A percentile compares a stretch with the other conserved stretches of the same genome.
These are phyloP conservation scores for Pyrenochaeta sp. DNA, from an alignment of 2,329 filamentous ascomycete genomes.

Conservation along the genomic window DNA sequence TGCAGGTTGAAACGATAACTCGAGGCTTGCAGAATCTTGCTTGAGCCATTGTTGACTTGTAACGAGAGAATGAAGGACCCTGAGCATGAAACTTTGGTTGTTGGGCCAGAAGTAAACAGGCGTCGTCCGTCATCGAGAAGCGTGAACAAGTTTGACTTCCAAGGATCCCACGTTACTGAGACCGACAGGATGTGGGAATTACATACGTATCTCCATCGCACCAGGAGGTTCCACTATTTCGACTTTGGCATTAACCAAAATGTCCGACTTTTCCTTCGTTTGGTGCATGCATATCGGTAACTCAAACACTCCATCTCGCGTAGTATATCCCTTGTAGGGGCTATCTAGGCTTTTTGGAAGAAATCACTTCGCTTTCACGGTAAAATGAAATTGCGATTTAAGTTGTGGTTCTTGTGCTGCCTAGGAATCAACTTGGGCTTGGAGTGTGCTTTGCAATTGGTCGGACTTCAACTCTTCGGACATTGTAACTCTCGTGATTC, in stretches of 20 bases:
- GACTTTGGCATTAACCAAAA: too few species aligned
- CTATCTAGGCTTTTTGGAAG: background rate
- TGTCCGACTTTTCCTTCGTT: too few species aligned
- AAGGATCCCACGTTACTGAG: too few species aligned
- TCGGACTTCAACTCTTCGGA: conserved; percentile 2
- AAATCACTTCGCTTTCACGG: background rate
- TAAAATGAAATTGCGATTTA: background rate
- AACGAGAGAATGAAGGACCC: background rate
- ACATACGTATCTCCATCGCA: too few species aligned
- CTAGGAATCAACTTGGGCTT: background rate
- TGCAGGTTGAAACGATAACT: conserved; percentile 5
- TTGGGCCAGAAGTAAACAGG: background rate
- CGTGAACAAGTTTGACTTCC: background rate
- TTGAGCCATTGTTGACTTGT: background rate
- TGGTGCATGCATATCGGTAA: too few species aligned
- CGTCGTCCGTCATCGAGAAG: background rate
- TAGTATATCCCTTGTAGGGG: too few species aligned
- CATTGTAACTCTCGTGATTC: too few species aligned
- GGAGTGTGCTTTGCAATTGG: background rate
- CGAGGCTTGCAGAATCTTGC: background rate
- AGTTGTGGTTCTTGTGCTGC: background rate
- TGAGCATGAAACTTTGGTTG: background rate
- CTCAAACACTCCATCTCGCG: too few species aligned
- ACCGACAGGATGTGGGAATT: too few species aligned
- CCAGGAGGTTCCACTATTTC: too few species aligned